Conservation (phyloP, 768 basidiomycete genomes). For the Macrolepiota albuminosa region DNA sequence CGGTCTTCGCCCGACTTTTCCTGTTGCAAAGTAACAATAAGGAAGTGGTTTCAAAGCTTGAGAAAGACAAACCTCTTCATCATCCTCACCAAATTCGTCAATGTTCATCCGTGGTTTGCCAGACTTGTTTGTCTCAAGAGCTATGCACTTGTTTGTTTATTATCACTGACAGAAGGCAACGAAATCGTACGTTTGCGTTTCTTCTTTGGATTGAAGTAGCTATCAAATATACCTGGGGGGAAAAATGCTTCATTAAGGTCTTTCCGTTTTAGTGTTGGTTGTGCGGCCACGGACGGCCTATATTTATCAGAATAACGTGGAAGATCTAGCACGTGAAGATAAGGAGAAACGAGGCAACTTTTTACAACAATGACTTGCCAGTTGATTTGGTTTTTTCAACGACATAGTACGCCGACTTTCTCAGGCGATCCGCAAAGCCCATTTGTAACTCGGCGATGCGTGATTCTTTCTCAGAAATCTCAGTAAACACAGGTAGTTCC, state of each 20-base stretch:
- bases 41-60: background rate
- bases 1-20: slow-evolving; percentile 70
- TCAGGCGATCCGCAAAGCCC: slow-evolving; percentile 59
- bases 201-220: slow-evolving; percentile 73
- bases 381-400: slow-evolving; percentile 65
- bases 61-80: slow-evolving; percentile 43
- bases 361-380: slow-evolving; percentile 25
- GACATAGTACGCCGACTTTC: slow-evolving; percentile 70
- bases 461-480: slow-evolving; percentile 61
- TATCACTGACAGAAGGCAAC: background rate
- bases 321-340: slow-evolving; percentile 42
- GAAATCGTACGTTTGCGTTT: slow-evolving; percentile 45
- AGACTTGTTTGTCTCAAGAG: slow-evolving; percentile 24
- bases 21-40: slow-evolving; percentile 24
- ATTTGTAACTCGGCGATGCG: slow-evolving; percentile 62
- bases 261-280: slow-evolving; percentile 64
- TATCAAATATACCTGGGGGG: slow-evolving; percentile 69
- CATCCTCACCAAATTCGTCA: slow-evolving; percentile 64
- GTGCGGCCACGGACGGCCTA: slow-evolving; percentile 51
- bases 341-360: slow-evolving; percentile 14
- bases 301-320: slow-evolving; percentile 86
- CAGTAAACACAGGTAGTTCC: slow-evolving; percentile 65
- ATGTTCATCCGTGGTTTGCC: slow-evolving; percentile 49
- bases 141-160: background rate
- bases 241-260: slow-evolving; percentile 76